phyloP scores from a whole-genome alignment of 2,329 filamentous ascomycete species.

The Colletotrichum karsti region DNA sequence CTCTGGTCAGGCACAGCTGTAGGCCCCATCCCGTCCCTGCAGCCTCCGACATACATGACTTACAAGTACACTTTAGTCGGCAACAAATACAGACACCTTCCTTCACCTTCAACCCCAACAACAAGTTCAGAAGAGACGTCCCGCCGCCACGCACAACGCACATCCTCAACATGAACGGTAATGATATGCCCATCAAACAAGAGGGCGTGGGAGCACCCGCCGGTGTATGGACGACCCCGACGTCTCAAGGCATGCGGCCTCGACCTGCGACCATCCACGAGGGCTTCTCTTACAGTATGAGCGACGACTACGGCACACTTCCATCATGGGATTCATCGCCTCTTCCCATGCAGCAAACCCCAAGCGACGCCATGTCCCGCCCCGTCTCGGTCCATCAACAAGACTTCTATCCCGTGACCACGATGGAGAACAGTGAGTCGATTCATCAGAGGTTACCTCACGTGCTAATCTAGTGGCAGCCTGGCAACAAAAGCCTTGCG shows the following conservation, averaged over 20 bases:
- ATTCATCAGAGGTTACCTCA: background rate
- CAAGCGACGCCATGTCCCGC: slow-evolving; percentile 60
- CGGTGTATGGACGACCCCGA: slow-evolving; percentile 64
- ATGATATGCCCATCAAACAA: slow-evolving; percentile 55
- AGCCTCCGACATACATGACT: slow-evolving; percentile 33
- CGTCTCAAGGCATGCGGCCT: slow-evolving; percentile 57
- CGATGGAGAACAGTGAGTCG: slow-evolving; percentile 58
- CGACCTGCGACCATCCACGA: slow-evolving; percentile 69
- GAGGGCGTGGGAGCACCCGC: slow-evolving; percentile 56
- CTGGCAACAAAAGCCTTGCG: slow-evolving; percentile 64
- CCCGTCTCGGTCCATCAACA: slow-evolving; percentile 68
- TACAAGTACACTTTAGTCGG: slow-evolving; percentile 53
- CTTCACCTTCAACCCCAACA: slow-evolving; percentile 57
- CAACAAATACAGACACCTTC: slow-evolving; percentile 58
- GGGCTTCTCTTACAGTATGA: slow-evolving; percentile 66
- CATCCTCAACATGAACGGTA: slow-evolving; percentile 59
- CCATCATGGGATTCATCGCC: slow-evolving; percentile 66
- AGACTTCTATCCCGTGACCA: slow-evolving; percentile 57
- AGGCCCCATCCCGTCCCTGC: slow-evolving; percentile 41
- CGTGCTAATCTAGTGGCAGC: slow-evolving; percentile 17
- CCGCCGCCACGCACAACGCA: slow-evolving; percentile 52
- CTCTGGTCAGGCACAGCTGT: slow-evolving; percentile 61
- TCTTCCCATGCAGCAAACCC: slow-evolving; percentile 58
- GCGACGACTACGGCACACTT: slow-evolving; percentile 60
- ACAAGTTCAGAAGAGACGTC: slow-evolving; percentile 55